Evolutionary conservation across 306 rosid genomes (phyloP), one percentile per base, ranked within the genome.

Genomic region (Prunus persica): DNA sequence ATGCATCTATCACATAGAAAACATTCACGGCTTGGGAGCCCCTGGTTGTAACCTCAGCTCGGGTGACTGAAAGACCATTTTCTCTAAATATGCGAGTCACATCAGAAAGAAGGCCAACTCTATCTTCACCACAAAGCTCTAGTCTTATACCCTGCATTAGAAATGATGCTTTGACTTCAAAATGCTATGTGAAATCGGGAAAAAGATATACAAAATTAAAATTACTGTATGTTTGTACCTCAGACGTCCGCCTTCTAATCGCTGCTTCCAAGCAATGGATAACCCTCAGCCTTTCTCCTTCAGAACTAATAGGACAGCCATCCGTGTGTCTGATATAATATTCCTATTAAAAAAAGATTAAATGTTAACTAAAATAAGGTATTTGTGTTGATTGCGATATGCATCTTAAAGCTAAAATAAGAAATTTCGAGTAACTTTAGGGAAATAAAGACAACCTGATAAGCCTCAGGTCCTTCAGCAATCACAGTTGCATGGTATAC

Each of bases 231-330:
- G 15, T 50, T 28, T 78, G 32, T 86, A 95, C 99, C 93, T 92
- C 97, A 47, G 96, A 90, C 72, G 84, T 89, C 81, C 99, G 85
- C 75, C 99, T 84, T 78, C 87, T 83, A 74, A 95, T 79, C 62
- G 99, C 99, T 61, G 99, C 99, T 75, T 92, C 97, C 93, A 95
- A 87, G 81, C 99, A 95, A 80, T 89, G 86, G 79, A 92, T 95
- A 72, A 95, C 91, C 83, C 99, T 92, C 82, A 90, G 92, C 80
- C 99, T 84, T 84, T 95, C 97, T 68, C 93, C 97, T 79, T 95
- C 97, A 57, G 96, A 92, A 74, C 90, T 92, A 54, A 92, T 87
- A 19, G 97, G 96, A 69, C 84, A 87, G 67, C 97, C 97, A 84
- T 95, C 99, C 70, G 78, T 80, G 80, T 95, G 99, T 79, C 99